phyloP scores from a whole-genome alignment of 1,284 basidiomycete genomes.

The Cutaneotrichosporon sp. region DNA sequence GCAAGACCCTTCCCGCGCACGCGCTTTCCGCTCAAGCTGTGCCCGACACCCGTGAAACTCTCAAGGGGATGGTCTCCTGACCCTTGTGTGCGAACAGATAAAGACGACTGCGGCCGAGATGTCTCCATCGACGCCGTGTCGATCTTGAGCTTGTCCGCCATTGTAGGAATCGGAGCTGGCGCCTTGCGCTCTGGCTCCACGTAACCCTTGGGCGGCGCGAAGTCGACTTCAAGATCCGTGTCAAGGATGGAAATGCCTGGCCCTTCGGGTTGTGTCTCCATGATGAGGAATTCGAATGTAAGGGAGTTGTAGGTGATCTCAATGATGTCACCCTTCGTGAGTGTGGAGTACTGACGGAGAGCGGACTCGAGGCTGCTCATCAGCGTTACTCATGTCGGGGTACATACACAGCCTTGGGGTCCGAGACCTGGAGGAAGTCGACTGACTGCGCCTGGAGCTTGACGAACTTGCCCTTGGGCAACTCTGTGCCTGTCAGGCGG shows the following conservation, averaged over 20 bases:
- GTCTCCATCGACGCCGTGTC: slow-evolving; percentile 70
- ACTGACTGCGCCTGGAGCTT: slow-evolving; percentile 95
- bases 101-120: slow-evolving; percentile 65
- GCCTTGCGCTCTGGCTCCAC: slow-evolving; percentile 87
- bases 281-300: slow-evolving; percentile 89
- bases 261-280: slow-evolving; percentile 86
- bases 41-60: slow-evolving; percentile 87
- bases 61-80: slow-evolving; percentile 60
- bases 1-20: slow-evolving; percentile 89
- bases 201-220: slow-evolving; percentile 58
- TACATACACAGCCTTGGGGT: slow-evolving; percentile 87
- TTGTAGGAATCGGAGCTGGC: slow-evolving; percentile 74
- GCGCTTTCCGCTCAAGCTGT: slow-evolving; percentile 77
- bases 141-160: slow-evolving; percentile 96
- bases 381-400: not conserved
- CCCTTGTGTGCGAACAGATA: slow-evolving; percentile 36
- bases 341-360: slow-evolving; percentile 83
- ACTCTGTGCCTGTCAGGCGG: slow-evolving; percentile 77
- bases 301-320: slow-evolving; percentile 90
- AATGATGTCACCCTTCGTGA: slow-evolving; percentile 86
- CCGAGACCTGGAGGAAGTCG: slow-evolving; percentile 82
- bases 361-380: slow-evolving; percentile 79
- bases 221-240: slow-evolving; percentile 75
- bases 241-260: slow-evolving; percentile 87
- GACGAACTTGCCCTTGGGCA: slow-evolving; percentile 91